Conservation (phyloP, 1,139 yeast genomes). For the Blastobotrys illinoisensis region DNA sequence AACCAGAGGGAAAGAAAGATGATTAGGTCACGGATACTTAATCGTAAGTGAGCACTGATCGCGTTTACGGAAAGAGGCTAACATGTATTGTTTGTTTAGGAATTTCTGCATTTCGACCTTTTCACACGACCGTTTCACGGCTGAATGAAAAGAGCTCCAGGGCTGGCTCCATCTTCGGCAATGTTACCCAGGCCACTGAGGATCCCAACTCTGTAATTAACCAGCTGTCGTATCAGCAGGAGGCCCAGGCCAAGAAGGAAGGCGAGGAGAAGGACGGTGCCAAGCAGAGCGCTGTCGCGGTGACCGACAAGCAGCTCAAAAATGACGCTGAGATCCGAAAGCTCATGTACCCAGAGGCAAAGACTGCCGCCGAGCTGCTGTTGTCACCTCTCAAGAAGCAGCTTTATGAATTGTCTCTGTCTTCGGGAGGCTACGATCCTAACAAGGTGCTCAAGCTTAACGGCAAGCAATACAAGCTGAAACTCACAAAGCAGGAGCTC, state of each 20-base stretch:
- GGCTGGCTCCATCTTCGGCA: slow-evolving; percentile 22
- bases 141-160: neutral
- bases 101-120: neutral
- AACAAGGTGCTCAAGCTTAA: slow-evolving; percentile 48
- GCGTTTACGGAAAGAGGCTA: neutral
- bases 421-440: slow-evolving; percentile 72
- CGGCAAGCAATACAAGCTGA: slow-evolving; percentile 50
- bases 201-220: slow-evolving; percentile 16
- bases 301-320: slow-evolving; percentile 17
- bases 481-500: slow-evolving; percentile 58
- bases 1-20: neutral
- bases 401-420: slow-evolving; percentile 58
- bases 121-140: neutral
- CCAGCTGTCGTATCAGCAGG: slow-evolving; percentile 15
- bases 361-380: slow-evolving; percentile 38
- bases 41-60: neutral
- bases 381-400: slow-evolving; percentile 70
- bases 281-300: slow-evolving; percentile 7
- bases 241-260: slow-evolving; percentile 7
- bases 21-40: neutral
- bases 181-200: slow-evolving; percentile 20
- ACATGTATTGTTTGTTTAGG: neutral
- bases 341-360: slow-evolving; percentile 18
- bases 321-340: slow-evolving; percentile 22
- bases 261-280: slow-evolving; percentile 9